Percentiles rank a stretch among this genome's conserved stretches.
Evolutionary conservation across 192 early-diverging fungal species (phyloP).

Genomic region (Dimargaris cristalligena): DNA sequence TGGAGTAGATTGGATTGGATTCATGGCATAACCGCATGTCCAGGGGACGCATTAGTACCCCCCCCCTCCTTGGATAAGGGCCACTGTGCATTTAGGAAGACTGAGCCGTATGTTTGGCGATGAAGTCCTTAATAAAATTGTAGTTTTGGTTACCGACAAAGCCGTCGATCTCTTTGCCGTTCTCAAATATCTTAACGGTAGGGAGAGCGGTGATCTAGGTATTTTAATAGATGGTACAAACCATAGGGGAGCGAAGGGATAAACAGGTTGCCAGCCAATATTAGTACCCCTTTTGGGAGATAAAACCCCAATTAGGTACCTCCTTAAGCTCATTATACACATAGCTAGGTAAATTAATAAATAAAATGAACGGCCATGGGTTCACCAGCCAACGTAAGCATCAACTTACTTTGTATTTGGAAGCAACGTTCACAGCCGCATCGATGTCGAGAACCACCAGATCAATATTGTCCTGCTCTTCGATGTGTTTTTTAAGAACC

Average conservation of each 20-base stretch:
- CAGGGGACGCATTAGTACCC: too few species aligned
- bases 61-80: too few species aligned
- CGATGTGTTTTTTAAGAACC: background rate
- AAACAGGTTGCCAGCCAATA: background rate
- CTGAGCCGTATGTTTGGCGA: background rate
- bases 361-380: background rate
- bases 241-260: background rate
- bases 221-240: background rate
- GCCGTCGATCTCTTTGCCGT: constrained; percentile 8
- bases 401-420: background rate
- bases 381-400: background rate
- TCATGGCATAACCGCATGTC: too few species aligned
- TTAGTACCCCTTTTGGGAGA: background rate
- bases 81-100: too few species aligned
- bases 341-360: background rate
- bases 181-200: constrained; percentile 3
- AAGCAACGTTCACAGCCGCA: background rate
- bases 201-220: background rate
- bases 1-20: too few species aligned
- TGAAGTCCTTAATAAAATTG: background rate
- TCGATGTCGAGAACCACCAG: constrained; percentile 6
- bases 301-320: background rate
- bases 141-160: background rate
- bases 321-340: background rate
- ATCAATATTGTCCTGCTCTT: constrained; percentile 7